Evolutionary conservation across 495 filamentous ascomycete species (phyloP).

Genomic region (Apodospora peruviana): DNA sequence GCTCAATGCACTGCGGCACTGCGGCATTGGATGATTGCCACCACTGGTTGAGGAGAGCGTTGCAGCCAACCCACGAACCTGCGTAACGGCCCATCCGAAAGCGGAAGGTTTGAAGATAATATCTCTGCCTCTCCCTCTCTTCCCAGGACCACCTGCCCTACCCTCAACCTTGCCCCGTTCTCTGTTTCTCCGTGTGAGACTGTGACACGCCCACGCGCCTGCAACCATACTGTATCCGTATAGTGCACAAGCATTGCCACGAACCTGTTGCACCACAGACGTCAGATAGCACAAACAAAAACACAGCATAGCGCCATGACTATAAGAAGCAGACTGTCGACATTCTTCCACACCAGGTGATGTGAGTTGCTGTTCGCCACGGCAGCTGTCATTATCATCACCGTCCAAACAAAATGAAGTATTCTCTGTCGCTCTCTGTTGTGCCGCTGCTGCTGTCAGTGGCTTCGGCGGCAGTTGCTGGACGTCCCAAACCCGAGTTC

Average conservation of each 20-base stretch:
- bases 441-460: background rate
- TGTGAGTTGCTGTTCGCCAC: background rate
- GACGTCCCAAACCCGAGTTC: background rate
- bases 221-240: background rate
- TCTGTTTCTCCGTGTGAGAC: too few species aligned
- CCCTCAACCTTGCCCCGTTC: too few species aligned
- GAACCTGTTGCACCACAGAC: background rate
- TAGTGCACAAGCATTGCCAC: background rate
- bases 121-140: background rate
- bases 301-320: background rate
- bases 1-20: background rate
- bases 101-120: background rate
- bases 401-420: background rate
- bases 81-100: background rate
- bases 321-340: background rate
- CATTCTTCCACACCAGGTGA: background rate
- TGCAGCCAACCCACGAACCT: background rate
- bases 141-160: background rate
- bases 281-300: background rate
- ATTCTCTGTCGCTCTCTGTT: background rate
- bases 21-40: background rate
- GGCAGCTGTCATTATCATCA: background rate
- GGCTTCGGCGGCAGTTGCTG: background rate
- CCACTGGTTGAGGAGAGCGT: background rate
- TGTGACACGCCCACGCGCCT: background rate